Evolutionary conservation across 2,329 filamentous ascomycete genomes (phyloP).

Genomic region (Cryphonectria parasitica): DNA sequence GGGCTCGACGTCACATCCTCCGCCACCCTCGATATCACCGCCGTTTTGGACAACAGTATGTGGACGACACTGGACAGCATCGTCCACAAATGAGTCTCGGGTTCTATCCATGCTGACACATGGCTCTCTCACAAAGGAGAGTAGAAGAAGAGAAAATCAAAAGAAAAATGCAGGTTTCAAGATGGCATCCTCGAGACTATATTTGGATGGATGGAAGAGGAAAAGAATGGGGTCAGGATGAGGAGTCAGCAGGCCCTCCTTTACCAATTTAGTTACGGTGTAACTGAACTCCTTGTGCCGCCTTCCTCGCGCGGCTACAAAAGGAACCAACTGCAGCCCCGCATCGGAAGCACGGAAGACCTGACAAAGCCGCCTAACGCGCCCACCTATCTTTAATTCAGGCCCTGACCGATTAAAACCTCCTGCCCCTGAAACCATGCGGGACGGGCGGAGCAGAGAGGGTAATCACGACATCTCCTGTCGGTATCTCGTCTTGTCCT

Average conservation of each 20-base stretch:
- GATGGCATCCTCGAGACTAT: background rate
- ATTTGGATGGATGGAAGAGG: background rate
- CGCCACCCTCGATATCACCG: slow-evolving; percentile 3
- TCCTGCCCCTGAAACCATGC: slow-evolving; percentile 3
- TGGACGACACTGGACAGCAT: background rate
- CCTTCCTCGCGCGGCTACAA: background rate
- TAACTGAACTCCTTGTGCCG: background rate
- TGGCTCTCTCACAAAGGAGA: slow-evolving; percentile 6
- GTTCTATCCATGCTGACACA: slow-evolving; percentile 25
- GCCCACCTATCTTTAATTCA: slow-evolving; percentile 6
- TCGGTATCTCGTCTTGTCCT: slow-evolving; percentile 7
- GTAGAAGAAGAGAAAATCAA: background rate
- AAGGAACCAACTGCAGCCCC: background rate
- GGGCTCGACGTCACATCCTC: background rate
- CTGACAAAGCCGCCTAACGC: slow-evolving; percentile 11
- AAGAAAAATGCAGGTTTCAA: background rate
- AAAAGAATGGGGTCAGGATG: background rate
- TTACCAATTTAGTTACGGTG: background rate
- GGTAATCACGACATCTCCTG: slow-evolving; percentile 8
- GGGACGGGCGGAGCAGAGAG: background rate
- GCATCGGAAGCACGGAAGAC: background rate
- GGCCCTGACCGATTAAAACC: background rate
- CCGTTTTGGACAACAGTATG: background rate
- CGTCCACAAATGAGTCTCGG: background rate
- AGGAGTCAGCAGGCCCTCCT: slow-evolving; percentile 10